A percentile compares a stretch with the other conserved stretches of the same genome.
Evolutionary conservation across 2,329 filamentous ascomycete genomes (phyloP).

Genomic region (Claviceps spartinae): DNA sequence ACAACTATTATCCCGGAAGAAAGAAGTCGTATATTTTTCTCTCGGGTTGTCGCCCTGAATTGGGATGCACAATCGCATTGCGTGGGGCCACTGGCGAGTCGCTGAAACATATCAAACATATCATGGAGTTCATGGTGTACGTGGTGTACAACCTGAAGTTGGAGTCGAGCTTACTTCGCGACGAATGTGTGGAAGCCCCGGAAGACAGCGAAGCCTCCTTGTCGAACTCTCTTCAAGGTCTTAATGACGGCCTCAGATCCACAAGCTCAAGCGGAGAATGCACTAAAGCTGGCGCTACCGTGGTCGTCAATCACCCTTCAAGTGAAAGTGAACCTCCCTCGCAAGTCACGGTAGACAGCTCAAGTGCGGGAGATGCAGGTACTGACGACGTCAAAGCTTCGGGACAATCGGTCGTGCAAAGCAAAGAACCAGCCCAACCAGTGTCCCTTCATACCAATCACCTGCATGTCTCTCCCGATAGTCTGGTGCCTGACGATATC

Average conservation of each 20-base stretch:
- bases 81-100: conserved; percentile 62
- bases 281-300: conserved; percentile 16
- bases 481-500: conserved; percentile 59
- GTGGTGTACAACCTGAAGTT: conserved; percentile 96
- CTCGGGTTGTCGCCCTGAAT: conserved; percentile 74
- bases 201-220: conserved; percentile 35
- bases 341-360: conserved; percentile 19
- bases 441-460: conserved; percentile 30
- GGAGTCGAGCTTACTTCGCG: conserved; percentile 85
- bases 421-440: conserved; percentile 15
- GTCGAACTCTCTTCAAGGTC: conserved; percentile 25
- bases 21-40: conserved; percentile 96
- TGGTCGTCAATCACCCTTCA: conserved; percentile 22
- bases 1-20: conserved; percentile 54
- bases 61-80: conserved; percentile 89
- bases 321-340: conserved; percentile 24
- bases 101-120: conserved; percentile 71
- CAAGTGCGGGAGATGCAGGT: conserved; percentile 12
- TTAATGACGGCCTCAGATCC: conserved; percentile 26
- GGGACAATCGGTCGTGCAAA: conserved; percentile 12
- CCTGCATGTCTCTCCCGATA: conserved; percentile 31
- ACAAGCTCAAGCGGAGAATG: conserved; percentile 19
- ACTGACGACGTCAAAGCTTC: conserved; percentile 16
- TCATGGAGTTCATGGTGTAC: conserved; percentile 98
- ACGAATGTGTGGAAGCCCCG: conserved; percentile 80